Conservation (phyloP, 2,329 filamentous ascomycete genomes). For the Tolypocladium inflatum region DNA sequence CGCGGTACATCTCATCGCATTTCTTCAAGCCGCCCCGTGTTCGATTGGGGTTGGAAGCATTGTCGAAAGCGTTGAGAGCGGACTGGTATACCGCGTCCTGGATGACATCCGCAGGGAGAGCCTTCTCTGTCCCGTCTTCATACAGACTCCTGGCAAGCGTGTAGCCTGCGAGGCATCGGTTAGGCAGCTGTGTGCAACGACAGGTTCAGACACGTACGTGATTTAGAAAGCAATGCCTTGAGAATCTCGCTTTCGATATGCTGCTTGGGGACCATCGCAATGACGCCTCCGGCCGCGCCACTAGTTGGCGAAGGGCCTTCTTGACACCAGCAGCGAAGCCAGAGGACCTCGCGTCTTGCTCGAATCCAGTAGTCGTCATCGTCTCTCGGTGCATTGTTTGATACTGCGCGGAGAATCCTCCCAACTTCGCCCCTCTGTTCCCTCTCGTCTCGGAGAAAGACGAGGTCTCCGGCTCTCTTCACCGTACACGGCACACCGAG, state of each 20-base stretch:
- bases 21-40: constrained; percentile 69
- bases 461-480: constrained; percentile 50
- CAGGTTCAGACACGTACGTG: constrained; percentile 36
- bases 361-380: constrained; percentile 57
- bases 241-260: constrained; percentile 63
- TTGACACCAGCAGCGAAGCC: constrained; percentile 64
- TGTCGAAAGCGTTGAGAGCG: constrained; percentile 66
- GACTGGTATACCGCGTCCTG: constrained; percentile 52
- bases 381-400: constrained; percentile 39
- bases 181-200: background rate
- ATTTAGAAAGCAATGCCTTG: constrained; percentile 53
- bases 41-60: constrained; percentile 71
- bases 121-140: constrained; percentile 37
- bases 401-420: constrained; percentile 47
- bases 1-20: constrained; percentile 58
- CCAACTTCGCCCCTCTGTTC: constrained; percentile 54
- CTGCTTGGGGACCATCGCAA: constrained; percentile 49
- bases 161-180: constrained; percentile 38
- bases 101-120: constrained; percentile 40
- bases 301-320: constrained; percentile 19
- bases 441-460: constrained; percentile 50
- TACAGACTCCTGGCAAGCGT: constrained; percentile 53
- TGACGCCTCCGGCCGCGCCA: constrained; percentile 47
- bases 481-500: constrained; percentile 41
- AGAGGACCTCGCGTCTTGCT: constrained; percentile 56